phyloP scores from a whole-genome alignment of 352 stramenopile genomes.

The Blastocystis sp. region DNA sequence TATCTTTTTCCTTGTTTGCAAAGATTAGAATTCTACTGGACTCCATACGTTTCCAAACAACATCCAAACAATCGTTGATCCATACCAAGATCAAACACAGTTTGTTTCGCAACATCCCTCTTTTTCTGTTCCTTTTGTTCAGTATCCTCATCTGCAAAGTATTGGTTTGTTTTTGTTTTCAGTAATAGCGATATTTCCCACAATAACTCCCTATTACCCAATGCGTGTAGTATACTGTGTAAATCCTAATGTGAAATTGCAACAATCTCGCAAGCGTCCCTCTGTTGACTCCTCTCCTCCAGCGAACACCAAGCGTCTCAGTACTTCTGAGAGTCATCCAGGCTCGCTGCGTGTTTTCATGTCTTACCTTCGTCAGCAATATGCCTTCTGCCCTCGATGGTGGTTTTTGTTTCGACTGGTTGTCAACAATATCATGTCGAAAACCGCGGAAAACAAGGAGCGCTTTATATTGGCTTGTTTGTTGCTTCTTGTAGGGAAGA shows the following conservation, averaged over 20 bases:
- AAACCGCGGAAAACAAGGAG: background rate
- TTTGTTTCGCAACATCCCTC: background rate
- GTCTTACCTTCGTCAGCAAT: slow-evolving; percentile 35
- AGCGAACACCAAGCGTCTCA: background rate
- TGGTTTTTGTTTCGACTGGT: slow-evolving; percentile 47
- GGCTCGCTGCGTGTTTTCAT: slow-evolving; percentile 16
- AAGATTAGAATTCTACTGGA: no score
- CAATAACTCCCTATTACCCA: background rate
- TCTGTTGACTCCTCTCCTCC: background rate
- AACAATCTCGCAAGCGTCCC: background rate
- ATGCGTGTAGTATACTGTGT: background rate
- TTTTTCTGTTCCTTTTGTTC: background rate
- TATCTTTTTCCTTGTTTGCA: no score
- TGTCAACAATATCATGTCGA: background rate
- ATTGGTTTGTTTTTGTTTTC: background rate
- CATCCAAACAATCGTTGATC: background rate
- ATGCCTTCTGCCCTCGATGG: slow-evolving; percentile 44
- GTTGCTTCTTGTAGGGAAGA: background rate
- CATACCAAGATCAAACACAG: background rate
- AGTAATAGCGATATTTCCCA: background rate
- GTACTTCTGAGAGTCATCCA: background rate
- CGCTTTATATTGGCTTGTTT: background rate
- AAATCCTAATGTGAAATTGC: background rate
- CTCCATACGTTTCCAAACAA: background rate
- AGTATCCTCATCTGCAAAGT: background rate